Evolutionary conservation across 257 asterid genomes (phyloP).

Genomic region (Nicotiana benthamiana): DNA sequence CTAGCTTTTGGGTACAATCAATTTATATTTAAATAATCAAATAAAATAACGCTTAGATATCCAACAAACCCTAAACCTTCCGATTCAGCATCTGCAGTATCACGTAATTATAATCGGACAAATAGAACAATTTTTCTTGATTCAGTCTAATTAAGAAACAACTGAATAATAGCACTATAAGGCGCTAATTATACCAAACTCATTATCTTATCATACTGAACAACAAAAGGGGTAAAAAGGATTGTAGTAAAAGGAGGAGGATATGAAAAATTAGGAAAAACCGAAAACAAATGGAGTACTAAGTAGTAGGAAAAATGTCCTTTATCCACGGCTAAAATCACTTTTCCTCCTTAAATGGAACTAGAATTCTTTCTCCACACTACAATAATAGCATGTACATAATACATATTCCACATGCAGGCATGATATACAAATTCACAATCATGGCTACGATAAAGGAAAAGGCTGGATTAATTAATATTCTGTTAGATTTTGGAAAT

Average conservation of each 20-base stretch:
- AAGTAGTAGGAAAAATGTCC: too few species aligned
- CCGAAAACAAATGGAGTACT: too few species aligned
- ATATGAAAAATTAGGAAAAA: not conserved
- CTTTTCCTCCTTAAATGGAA: not conserved
- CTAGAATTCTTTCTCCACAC: not conserved
- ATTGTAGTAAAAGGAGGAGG: not conserved
- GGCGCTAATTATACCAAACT: too few species aligned
- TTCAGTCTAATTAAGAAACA: too few species aligned
- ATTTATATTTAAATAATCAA: too few species aligned
- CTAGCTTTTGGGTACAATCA: too few species aligned
- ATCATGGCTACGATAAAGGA: not conserved
- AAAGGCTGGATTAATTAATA: not conserved
- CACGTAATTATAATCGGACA: too few species aligned
- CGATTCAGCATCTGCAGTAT: not conserved
- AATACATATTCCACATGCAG: not conserved
- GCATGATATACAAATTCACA: not conserved
- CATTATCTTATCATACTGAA: not conserved
- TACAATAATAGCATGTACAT: not conserved
- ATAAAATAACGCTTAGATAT: too few species aligned
- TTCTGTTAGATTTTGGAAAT: not conserved
- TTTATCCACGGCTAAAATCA: not conserved
- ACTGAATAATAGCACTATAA: too few species aligned
- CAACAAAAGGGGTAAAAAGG: not conserved
- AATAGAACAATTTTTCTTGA: too few species aligned
- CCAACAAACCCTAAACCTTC: not conserved